Conservation (phyloP, 768 basidiomycete genomes). For the Daedaleopsis nitida region DNA sequence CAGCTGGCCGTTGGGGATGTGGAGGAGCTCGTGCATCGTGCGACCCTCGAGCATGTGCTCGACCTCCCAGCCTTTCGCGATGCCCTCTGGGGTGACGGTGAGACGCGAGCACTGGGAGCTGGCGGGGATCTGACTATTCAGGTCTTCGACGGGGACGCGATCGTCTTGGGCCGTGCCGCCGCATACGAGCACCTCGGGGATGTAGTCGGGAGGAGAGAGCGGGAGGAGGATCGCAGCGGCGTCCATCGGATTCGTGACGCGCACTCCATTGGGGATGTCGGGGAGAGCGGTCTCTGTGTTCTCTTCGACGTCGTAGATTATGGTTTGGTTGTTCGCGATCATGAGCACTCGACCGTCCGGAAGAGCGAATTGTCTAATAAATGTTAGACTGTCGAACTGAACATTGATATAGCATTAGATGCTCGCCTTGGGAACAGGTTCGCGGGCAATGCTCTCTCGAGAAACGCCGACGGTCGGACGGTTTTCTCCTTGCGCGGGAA, state of each 20-base stretch:
- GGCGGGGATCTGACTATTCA: constrained; percentile 62
- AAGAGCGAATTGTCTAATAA: constrained; percentile 63
- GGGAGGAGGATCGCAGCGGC: constrained; percentile 74
- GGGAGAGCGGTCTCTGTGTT: constrained; percentile 67
- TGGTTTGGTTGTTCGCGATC: constrained; percentile 76
- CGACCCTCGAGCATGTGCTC: constrained; percentile 76
- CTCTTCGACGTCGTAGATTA: constrained; percentile 74
- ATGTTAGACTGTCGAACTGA: constrained; percentile 43
- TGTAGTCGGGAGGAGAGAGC: constrained; percentile 62
- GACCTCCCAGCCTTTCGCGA: constrained; percentile 68
- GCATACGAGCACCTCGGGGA: constrained; percentile 72
- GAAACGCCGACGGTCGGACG: constrained; percentile 30
- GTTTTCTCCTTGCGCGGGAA: constrained; percentile 70
- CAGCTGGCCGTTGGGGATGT: constrained; percentile 75
- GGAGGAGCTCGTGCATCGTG: constrained; percentile 75
- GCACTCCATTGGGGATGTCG: constrained; percentile 73
- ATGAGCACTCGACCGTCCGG: constrained; percentile 74
- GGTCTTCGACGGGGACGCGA: constrained; percentile 57
- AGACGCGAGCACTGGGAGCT: constrained; percentile 44
- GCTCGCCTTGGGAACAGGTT: constrained; percentile 50
- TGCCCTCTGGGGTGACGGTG: constrained; percentile 62
- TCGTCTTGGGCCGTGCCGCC: constrained; percentile 66
- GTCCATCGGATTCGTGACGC: constrained; percentile 83
- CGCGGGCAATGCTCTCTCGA: constrained; percentile 27
- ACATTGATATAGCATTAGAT: neutral